Evolutionary conservation across 352 stramenopile species (phyloP).

Genomic region (Pseudoperonospora humuli): DNA sequence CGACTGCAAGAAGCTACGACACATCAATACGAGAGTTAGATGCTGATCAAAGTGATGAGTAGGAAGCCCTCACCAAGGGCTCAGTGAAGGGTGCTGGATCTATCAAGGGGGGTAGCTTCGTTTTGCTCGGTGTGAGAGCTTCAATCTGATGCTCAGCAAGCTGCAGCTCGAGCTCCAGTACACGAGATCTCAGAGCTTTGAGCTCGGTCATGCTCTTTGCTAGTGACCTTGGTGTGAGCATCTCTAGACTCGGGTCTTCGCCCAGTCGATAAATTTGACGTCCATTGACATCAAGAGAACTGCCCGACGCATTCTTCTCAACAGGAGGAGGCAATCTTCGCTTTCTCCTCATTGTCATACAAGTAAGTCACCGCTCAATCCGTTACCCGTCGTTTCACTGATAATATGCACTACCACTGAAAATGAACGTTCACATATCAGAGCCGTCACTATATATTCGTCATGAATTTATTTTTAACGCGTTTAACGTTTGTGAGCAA

Average conservation of each 20-base stretch:
- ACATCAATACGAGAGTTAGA: too few species aligned
- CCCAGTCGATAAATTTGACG: constrained; percentile 46
- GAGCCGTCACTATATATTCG: constrained; percentile 25
- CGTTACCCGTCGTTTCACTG: constrained; percentile 19
- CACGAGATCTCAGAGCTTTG: constrained; percentile 34
- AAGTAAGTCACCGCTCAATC: constrained; percentile 6
- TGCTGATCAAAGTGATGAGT: too few species aligned
- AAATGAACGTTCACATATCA: constrained; percentile 5
- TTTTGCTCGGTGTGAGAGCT: constrained; percentile 23
- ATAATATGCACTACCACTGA: constrained; percentile 1
- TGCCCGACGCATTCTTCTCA: constrained; percentile 4
- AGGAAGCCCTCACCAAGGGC: too few species aligned
- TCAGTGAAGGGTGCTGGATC: too few species aligned
- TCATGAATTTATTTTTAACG: constrained; percentile 1
- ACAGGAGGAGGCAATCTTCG: constrained; percentile 9
- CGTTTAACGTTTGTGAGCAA: constrained; percentile 15
- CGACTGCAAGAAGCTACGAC: too few species aligned
- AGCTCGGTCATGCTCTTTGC: constrained; percentile 51
- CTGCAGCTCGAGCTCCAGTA: constrained; percentile 45
- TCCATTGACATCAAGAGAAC: constrained; percentile 14
- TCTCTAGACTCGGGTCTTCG: constrained; percentile 29
- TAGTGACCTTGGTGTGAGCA: constrained; percentile 49
- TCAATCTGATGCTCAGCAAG: constrained; percentile 46
- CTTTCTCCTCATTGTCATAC: constrained; percentile 14
- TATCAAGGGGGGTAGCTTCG: constrained; percentile 48